Percentiles rank a stretch among this genome's conserved stretches.
phyloP scores from a whole-genome alignment of 2,329 filamentous ascomycete genomes.

The Juglanconis juglandina region DNA sequence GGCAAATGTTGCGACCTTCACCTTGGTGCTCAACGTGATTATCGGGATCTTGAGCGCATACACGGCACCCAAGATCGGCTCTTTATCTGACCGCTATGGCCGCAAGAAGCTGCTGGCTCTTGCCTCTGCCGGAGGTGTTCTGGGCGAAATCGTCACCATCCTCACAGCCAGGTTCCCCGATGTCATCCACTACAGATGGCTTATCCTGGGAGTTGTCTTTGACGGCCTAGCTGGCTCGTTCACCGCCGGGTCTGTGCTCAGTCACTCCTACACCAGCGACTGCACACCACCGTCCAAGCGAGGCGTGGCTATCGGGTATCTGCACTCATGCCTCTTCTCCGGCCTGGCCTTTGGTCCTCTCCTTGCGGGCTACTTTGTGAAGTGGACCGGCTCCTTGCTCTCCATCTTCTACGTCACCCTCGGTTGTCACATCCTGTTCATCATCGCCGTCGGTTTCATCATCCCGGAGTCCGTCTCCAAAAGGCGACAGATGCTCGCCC shows the following conservation, averaged over 20 bases:
- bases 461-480: constrained; percentile 83
- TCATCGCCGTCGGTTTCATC: constrained; percentile 65
- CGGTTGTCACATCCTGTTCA: constrained; percentile 69
- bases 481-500: constrained; percentile 66
- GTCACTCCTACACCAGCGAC: constrained; percentile 84
- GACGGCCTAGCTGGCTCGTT: constrained; percentile 89
- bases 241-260: constrained; percentile 71
- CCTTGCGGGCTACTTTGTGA: constrained; percentile 74
- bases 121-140: constrained; percentile 69
- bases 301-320: constrained; percentile 80
- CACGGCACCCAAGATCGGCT: constrained; percentile 76
- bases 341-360: constrained; percentile 88
- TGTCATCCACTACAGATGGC: constrained; percentile 69
- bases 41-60: constrained; percentile 76
- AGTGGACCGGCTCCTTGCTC: constrained; percentile 69
- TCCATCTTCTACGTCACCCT: constrained; percentile 83
- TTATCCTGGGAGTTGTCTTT: constrained; percentile 71
- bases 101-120: constrained; percentile 71
- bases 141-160: constrained; percentile 74
- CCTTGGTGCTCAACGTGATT: constrained; percentile 69
- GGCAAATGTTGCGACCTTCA: constrained; percentile 72
- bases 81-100: constrained; percentile 83
- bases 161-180: constrained; percentile 73
- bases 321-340: constrained; percentile 83
- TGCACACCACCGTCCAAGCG: constrained; percentile 78